Evolutionary conservation across 192 early-diverging fungal genomes (phyloP).

Genomic region (Cetraspora pellucida): DNA sequence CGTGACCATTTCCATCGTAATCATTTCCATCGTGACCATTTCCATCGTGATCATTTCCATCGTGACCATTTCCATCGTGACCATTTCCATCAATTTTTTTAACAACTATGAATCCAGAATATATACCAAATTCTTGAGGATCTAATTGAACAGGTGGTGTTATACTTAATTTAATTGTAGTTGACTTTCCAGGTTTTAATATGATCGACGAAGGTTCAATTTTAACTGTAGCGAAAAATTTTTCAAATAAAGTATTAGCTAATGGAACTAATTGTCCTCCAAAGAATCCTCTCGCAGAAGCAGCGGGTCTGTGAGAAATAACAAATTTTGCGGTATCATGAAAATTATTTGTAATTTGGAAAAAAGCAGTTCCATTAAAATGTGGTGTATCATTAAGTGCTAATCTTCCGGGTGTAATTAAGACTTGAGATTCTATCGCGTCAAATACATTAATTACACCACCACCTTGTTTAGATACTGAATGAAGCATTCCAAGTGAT

Average conservation of each 20-base stretch:
- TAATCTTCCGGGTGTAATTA: conserved; percentile 59
- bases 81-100: not conserved
- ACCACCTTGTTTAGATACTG: conserved; percentile 59
- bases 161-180: conserved; percentile 44
- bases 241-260: conserved; percentile 31
- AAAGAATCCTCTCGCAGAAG: conserved; percentile 47
- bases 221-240: conserved; percentile 41
- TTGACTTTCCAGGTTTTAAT: conserved; percentile 38
- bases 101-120: conserved; percentile 30
- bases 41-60: too few species aligned
- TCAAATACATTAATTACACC: conserved; percentile 75
- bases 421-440: conserved; percentile 55
- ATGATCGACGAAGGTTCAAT: conserved; percentile 28
- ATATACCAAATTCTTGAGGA: conserved; percentile 31
- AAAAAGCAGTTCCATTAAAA: conserved; percentile 30
- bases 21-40: too few species aligned
- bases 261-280: conserved; percentile 35
- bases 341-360: conserved; percentile 50
- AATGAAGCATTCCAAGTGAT: not conserved
- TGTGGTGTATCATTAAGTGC: conserved; percentile 56
- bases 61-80: too few species aligned
- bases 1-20: too few species aligned
- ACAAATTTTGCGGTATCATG: conserved; percentile 39
- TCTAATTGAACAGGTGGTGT: conserved; percentile 42
- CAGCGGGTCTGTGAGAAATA: conserved; percentile 44